Percentiles rank a stretch among this genome's conserved stretches.
Evolutionary conservation across 2,329 filamentous ascomycete species (phyloP).

Genomic region (Aureobasidium sp.): DNA sequence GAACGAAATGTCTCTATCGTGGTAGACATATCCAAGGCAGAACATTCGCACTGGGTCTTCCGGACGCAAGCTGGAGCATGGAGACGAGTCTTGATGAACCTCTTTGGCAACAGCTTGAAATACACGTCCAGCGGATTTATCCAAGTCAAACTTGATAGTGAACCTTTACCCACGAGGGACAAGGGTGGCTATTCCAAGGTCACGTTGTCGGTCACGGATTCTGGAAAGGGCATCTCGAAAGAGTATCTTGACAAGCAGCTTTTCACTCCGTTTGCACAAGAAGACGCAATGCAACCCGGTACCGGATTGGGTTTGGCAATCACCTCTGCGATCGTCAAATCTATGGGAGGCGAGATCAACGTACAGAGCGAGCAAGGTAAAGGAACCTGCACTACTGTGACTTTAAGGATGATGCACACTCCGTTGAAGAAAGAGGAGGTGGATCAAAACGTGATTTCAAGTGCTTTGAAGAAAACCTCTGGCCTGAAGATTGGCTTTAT

Average conservation of each 20-base stretch:
- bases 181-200: neutral
- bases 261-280: conserved; percentile 59
- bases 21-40: conserved; percentile 10
- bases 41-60: conserved; percentile 34
- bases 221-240: conserved; percentile 58
- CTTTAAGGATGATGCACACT: conserved; percentile 6
- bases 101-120: conserved; percentile 44
- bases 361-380: conserved; percentile 46
- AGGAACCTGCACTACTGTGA: conserved; percentile 38
- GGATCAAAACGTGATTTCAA: conserved; percentile 11
- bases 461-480: neutral
- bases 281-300: conserved; percentile 53
- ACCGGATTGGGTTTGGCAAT: conserved; percentile 60
- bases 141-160: conserved; percentile 22
- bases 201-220: conserved; percentile 46
- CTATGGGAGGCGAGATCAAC: conserved; percentile 53
- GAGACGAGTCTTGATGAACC: conserved; percentile 41
- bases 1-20: neutral
- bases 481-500: conserved; percentile 7
- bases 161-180: neutral
- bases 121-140: conserved; percentile 39
- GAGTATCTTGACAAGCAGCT: conserved; percentile 56
- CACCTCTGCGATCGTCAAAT: conserved; percentile 52
- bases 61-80: conserved; percentile 39
- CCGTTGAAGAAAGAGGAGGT: neutral